Evolutionary conservation across 306 rosid species (phyloP), one percentile per base, ranked within the genome.

Genomic region (Vachellia pachyceras): DNA sequence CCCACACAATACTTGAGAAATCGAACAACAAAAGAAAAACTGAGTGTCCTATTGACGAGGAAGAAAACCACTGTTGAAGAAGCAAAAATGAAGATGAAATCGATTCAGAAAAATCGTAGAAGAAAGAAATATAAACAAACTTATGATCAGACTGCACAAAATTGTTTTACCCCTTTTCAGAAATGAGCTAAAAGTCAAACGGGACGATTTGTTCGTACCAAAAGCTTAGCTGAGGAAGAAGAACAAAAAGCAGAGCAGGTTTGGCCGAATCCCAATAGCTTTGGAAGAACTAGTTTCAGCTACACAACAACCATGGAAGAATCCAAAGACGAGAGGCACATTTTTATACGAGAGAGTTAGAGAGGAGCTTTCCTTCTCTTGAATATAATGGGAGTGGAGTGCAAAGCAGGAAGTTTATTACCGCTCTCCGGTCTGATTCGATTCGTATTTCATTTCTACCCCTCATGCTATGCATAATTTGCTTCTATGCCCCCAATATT

Each of bases 181-280:
- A 72, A 13, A 80, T 11, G 12, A 71, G n/a, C 70, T 10, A 82
- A 60, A 77, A 61, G 20, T n/a, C 41, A 67, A 79, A 49, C 5
- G 33, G 42, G 61, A n/a, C n/a, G 45, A 60, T 29, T 72, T 49
- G 84, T 65, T 52, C 86, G n/a, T 83, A 83, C 89, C 82, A 76
- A 76, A 71, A 18, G 65, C 58, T 72, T 20, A 46, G 57, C 42
- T 45, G 63, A 69, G 3, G 67, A 25, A 3, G 39, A 58, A 58
- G 45, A 55, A n/a, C n/a, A n/a, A n/a, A n/a, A n/a, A 11, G 70
- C 60, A 29, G 54, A 75, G 72, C 46, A 70, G 46, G 72, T 50
- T 75, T 13, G 66, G 45, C 54, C 58, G 41, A 75, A 79, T 71
- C 73, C 64, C 82, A 25, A 20, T 7, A 46, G 69, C 61, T 72